These are phyloP conservation scores for Acanthamoeba polyphaga DNA, from an alignment of 208 protist genomes.

Conservation along the genomic window DNA sequence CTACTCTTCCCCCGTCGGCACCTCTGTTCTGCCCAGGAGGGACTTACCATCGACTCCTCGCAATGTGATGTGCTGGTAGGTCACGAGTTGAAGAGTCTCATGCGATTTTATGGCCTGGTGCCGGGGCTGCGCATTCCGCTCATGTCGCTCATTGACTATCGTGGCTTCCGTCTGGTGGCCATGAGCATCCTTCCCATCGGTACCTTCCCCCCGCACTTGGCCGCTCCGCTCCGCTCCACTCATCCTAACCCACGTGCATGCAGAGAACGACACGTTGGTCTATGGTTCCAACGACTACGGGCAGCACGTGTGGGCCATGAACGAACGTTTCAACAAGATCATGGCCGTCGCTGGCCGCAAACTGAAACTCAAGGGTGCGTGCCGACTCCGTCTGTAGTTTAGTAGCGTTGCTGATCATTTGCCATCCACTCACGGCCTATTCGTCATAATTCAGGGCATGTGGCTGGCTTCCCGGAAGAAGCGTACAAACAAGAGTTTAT, in stretches of 20 bases:
- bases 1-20: no score
- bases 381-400: neutral
- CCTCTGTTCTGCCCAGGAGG: neutral
- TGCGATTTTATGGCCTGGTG: slow-evolving; percentile 53
- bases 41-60: neutral
- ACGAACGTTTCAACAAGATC: slow-evolving; percentile 63
- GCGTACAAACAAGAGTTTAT: slow-evolving; percentile 7
- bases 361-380: slow-evolving; percentile 33
- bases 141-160: slow-evolving; percentile 77
- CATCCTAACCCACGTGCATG: neutral
- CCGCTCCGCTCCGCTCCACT: no score
- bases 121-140: slow-evolving; percentile 55
- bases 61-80: neutral
- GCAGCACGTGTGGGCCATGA: neutral
- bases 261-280: slow-evolving; percentile 22
- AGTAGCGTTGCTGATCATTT: neutral
- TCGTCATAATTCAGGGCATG: neutral
- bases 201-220: neutral
- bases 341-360: slow-evolving; percentile 68
- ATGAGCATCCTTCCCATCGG: slow-evolving; percentile 74
- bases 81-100: slow-evolving; percentile 63
- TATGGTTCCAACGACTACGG: slow-evolving; percentile 68
- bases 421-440: neutral
- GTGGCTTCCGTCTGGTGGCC: slow-evolving; percentile 73
- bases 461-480: slow-evolving; percentile 1